Evolutionary conservation across 352 stramenopile species (phyloP).

Genomic region (Hyaloperonospora arabidopsidis): DNA sequence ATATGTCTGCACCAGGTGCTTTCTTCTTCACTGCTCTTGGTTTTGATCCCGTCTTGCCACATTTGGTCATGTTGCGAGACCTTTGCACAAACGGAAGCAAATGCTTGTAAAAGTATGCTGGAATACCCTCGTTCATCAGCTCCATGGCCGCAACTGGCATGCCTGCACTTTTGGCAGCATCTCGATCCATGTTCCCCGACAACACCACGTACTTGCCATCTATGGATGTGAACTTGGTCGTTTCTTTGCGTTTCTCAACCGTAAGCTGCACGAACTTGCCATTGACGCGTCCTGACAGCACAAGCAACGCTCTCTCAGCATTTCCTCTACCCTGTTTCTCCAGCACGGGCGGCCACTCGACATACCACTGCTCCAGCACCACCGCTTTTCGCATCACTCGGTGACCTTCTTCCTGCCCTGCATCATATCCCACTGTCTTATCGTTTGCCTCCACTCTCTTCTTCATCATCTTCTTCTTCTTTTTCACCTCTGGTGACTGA

Average conservation of each 20-base stretch:
- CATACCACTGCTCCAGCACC: conserved; percentile 23
- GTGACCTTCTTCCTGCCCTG: not conserved
- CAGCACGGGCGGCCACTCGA: conserved; percentile 26
- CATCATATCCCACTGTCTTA: not conserved
- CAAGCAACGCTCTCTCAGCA: conserved; percentile 19
- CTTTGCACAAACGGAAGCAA: conserved; percentile 22
- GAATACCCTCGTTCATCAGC: conserved; percentile 49
- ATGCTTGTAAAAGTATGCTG: conserved; percentile 33
- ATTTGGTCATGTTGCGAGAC: not conserved
- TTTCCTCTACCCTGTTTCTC: not conserved
- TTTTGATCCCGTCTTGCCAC: conserved; percentile 7
- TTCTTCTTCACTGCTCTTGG: conserved; percentile 4
- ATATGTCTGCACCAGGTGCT: conserved; percentile 1
- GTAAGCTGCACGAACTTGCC: conserved; percentile 22
- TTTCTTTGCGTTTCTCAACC: conserved; percentile 35
- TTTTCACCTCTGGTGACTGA: conserved; percentile 11
- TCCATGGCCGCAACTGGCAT: conserved; percentile 39
- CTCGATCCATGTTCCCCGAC: conserved; percentile 34
- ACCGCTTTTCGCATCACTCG: conserved; percentile 12
- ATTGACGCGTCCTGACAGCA: conserved; percentile 32
- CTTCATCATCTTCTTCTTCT: conserved; percentile 7
- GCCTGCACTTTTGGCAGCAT: conserved; percentile 23
- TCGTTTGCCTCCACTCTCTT: conserved; percentile 1
- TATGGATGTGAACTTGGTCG: conserved; percentile 35
- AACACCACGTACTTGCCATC: conserved; percentile 37